Conservation (phyloP, 345 rosid species). For the Cardamine resedifolia region DNA sequence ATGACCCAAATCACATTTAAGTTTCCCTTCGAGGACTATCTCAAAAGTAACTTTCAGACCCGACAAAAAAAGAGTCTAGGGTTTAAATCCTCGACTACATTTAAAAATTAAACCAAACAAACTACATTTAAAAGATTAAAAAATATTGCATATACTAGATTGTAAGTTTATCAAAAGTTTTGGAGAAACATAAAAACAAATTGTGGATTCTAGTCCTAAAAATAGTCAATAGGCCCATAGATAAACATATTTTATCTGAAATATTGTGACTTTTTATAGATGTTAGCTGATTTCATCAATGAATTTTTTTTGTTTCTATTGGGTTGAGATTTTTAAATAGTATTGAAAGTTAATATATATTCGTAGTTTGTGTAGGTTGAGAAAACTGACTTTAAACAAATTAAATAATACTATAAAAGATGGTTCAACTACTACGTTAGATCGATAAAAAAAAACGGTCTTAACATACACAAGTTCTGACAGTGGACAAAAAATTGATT, state of each 20-base stretch:
- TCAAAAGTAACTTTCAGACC: neutral
- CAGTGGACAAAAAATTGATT: neutral
- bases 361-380: neutral
- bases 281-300: neutral
- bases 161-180: neutral
- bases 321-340: neutral
- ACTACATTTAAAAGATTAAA: neutral
- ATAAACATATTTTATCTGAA: neutral
- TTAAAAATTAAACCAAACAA: neutral
- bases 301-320: neutral
- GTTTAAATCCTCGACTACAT: neutral
- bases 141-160: neutral
- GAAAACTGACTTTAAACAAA: neutral
- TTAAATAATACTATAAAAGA: neutral
- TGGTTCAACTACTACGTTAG: neutral
- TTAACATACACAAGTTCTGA: neutral
- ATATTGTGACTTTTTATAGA: neutral
- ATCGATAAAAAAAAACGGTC: neutral
- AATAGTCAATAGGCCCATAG: neutral
- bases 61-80: neutral
- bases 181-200: constrained; percentile 10
- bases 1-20: neutral
- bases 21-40: constrained; percentile 5
- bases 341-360: neutral
- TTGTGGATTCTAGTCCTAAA: neutral